phyloP scores from a whole-genome alignment of 192 early-diverging fungal genomes.

The Spizellomyces punctatus region DNA sequence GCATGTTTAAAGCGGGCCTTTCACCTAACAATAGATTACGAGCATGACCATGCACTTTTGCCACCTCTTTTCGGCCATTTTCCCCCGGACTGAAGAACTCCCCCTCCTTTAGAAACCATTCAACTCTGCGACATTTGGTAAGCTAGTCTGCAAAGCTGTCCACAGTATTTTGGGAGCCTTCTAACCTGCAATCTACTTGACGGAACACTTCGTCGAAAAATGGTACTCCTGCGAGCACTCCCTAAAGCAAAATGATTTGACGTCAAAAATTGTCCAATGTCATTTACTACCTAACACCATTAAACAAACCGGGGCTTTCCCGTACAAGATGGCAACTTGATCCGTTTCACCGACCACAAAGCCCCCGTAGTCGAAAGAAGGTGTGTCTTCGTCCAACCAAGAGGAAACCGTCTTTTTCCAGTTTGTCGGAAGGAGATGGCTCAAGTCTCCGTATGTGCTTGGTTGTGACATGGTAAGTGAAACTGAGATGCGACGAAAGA shows the following conservation, averaged over 20 bases:
- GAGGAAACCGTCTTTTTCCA: slow-evolving; percentile 73
- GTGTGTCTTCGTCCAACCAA: slow-evolving; percentile 95
- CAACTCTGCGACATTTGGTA: slow-evolving; percentile 57
- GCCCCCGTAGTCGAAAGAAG: slow-evolving; percentile 97
- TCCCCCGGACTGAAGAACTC: slow-evolving; percentile 71
- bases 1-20: slow-evolving; percentile 90
- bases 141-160: not conserved
- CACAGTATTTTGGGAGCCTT: not conserved
- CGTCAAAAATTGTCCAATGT: not conserved
- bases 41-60: slow-evolving; percentile 80
- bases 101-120: slow-evolving; percentile 85
- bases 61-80: slow-evolving; percentile 56
- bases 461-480: not conserved
- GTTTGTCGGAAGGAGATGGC: slow-evolving; percentile 74
- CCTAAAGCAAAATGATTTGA: slow-evolving; percentile 38
- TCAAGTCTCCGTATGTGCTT: slow-evolving; percentile 2
- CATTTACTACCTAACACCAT: not conserved
- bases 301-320: slow-evolving; percentile 66
- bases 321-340: slow-evolving; percentile 80
- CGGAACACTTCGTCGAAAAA: slow-evolving; percentile 95
- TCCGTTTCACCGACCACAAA: slow-evolving; percentile 90
- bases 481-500: too few species aligned
- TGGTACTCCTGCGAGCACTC: slow-evolving; percentile 90
- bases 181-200: slow-evolving; percentile 84
- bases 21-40: slow-evolving; percentile 89